Evolutionary conservation across 2,329 filamentous ascomycete genomes (phyloP), one percentile per base, ranked within the genome.

Genomic region (Sarocladiaceae sp.): DNA sequence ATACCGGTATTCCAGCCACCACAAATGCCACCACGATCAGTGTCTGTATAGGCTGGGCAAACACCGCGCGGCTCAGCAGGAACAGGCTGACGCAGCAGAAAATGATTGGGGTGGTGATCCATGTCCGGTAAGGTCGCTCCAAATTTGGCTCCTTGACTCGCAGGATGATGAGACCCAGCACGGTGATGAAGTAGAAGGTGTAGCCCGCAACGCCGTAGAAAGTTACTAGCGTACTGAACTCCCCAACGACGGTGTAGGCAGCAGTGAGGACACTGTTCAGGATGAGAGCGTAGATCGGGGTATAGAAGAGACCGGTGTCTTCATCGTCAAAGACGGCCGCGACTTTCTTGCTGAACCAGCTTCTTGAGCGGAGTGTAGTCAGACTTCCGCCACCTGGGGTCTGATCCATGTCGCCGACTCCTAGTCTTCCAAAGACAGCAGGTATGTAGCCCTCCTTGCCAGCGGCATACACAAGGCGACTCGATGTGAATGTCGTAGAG

Each of bases 71-170:
- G 58, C 82, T 90, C 33, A 98, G 76, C 51, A 98, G 65, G 60
- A 98, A 98, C 51, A 98, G 64, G 60, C 88, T 95, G 31, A 98
- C 93, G 59, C 93, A 98, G 74, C 93, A 98, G 62, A 98, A 98
- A 46, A 96, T 91, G 52, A 98, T 91, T 10, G 93, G 93, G 2
- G 93, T 98, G 1, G 84, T 85, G 58, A 98, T 95, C 93, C 91
- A 98, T 3, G 90, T 95, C 61, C 82, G 83, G 66, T 98, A 98
- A 1, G 93, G 91, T 20, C 93, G 71, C 62, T 96, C 89, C 35
- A 98, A 74, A 50, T 83, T 73, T 3, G 93, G 93, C 63, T 98
- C 93, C 50, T 78, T 78, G 23, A 97, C 88, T 23, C 93, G 77
- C 49, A 98, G 72, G 43, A 98, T 78, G 50, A 98, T 96, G 40